Conservation (phyloP, 2,329 filamentous ascomycete genomes). For the Claviceps humidiphila region DNA sequence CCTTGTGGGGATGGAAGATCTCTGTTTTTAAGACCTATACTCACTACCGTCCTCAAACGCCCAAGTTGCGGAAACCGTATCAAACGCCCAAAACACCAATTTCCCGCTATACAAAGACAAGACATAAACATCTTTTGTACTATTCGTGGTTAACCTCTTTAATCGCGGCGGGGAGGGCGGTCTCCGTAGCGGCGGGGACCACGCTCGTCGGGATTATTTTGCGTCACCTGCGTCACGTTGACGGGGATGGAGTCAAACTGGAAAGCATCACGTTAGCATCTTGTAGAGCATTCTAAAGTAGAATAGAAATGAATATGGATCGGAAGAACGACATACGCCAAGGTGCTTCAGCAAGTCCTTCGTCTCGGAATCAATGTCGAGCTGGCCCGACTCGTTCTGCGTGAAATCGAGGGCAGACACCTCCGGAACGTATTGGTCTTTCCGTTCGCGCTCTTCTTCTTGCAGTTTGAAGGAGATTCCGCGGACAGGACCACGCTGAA, state of each 20-base stretch:
- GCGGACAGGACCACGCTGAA: constrained; percentile 96
- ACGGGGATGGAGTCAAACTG: constrained; percentile 96
- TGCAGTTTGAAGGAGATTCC: constrained; percentile 99
- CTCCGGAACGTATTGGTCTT: constrained; percentile 99
- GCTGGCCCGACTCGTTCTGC: constrained; percentile 83
- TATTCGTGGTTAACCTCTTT: constrained; percentile 7
- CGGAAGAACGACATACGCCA: constrained; percentile 57
- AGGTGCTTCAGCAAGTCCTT: constrained; percentile 98
- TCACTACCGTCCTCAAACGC: constrained; percentile 46
- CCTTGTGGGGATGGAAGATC: constrained; percentile 54
- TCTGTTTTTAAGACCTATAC: constrained; percentile 40
- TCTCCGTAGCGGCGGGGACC: constrained; percentile 62
- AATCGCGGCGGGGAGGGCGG: constrained; percentile 29
- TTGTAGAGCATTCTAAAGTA: not conserved
- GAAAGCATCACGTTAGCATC: constrained; percentile 16
- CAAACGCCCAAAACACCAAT: constrained; percentile 31
- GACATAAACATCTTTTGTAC: no score
- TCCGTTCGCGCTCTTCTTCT: constrained; percentile 99
- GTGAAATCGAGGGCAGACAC: constrained; percentile 96
- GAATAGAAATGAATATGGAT: not conserved
- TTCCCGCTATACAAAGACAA: constrained; percentile 12
- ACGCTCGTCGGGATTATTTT: constrained; percentile 77
- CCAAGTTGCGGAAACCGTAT: constrained; percentile 32
- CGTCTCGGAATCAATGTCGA: constrained; percentile 94
- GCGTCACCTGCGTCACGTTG: constrained; percentile 83